Conservation (phyloP, 1,284 basidiomycete species). For the Athelia psychrophila region DNA sequence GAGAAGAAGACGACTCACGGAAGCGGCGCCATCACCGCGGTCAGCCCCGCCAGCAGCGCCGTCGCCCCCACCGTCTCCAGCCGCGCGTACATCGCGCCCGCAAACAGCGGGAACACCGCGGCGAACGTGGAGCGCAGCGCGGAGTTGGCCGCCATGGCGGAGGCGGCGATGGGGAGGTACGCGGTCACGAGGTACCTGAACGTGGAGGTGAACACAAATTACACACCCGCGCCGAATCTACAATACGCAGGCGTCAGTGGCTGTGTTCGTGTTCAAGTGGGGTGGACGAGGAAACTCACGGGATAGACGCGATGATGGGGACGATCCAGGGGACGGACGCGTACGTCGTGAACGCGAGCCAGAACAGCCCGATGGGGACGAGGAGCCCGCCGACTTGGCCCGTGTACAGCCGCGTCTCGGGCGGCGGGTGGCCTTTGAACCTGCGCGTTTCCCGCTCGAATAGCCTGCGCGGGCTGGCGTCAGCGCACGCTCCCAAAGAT, state of each 20-base stretch:
- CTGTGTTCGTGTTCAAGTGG: too few relatives aligned
- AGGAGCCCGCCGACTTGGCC: conserved; percentile 70
- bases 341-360: conserved; percentile 74
- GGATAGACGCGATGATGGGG: conserved; percentile 62
- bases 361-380: conserved; percentile 67
- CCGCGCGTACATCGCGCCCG: conserved; percentile 52
- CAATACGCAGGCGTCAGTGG: too few relatives aligned
- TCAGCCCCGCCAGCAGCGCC: conserved; percentile 69
- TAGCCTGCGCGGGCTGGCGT: conserved; percentile 18
- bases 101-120: conserved; percentile 72
- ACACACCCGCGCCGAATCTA: conserved; percentile 58
- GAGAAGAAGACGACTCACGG: conserved; percentile 46
- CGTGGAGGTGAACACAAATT: conserved; percentile 63
- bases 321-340: conserved; percentile 68
- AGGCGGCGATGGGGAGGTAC: conserved; percentile 77
- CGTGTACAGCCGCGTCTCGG: conserved; percentile 66
- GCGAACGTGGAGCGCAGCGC: conserved; percentile 67
- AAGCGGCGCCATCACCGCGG: conserved; percentile 65
- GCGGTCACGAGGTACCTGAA: conserved; percentile 74
- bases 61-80: conserved; percentile 76
- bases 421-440: conserved; percentile 52
- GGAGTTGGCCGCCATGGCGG: conserved; percentile 74
- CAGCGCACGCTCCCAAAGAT: background rate
- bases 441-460: conserved; percentile 26
- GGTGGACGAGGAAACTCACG: too few relatives aligned